Conservation (phyloP, 2,329 filamentous ascomycete genomes). For the Dactylonectria macrodidyma region DNA sequence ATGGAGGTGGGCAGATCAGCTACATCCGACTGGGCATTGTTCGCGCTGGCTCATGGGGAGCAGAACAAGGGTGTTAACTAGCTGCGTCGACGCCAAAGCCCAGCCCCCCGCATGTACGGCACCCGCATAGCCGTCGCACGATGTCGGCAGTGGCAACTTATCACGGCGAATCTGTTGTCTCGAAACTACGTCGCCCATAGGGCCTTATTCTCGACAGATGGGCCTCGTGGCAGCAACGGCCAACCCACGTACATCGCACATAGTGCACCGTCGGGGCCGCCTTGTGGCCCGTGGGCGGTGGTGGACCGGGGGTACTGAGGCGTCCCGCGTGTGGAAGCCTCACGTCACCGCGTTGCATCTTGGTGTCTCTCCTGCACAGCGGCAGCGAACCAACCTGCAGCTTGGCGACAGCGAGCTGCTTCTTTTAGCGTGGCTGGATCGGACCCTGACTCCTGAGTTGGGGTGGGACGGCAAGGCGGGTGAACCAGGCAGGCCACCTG, state of each 20-base stretch:
- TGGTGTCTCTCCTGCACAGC: conserved; percentile 30
- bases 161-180: neutral
- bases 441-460: conserved; percentile 47
- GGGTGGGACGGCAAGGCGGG: conserved; percentile 42
- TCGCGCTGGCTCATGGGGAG: conserved; percentile 11
- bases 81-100: conserved; percentile 15
- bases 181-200: neutral
- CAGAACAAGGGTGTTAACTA: conserved; percentile 7
- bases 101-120: conserved; percentile 16
- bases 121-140: neutral
- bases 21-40: conserved; percentile 5
- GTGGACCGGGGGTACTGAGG: conserved; percentile 10
- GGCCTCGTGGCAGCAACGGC: conserved; percentile 27
- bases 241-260: conserved; percentile 8
- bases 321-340: conserved; percentile 5
- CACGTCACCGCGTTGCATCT: conserved; percentile 28
- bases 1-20: conserved; percentile 5
- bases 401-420: conserved; percentile 34
- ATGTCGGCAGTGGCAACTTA: conserved; percentile 4
- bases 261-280: conserved; percentile 16
- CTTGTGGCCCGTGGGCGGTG: conserved; percentile 16
- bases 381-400: conserved; percentile 39
- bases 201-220: conserved; percentile 8
- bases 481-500: conserved; percentile 45
- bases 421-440: conserved; percentile 38